phyloP scores from a whole-genome alignment of 768 basidiomycete species.

The Lentinula sp. region DNA sequence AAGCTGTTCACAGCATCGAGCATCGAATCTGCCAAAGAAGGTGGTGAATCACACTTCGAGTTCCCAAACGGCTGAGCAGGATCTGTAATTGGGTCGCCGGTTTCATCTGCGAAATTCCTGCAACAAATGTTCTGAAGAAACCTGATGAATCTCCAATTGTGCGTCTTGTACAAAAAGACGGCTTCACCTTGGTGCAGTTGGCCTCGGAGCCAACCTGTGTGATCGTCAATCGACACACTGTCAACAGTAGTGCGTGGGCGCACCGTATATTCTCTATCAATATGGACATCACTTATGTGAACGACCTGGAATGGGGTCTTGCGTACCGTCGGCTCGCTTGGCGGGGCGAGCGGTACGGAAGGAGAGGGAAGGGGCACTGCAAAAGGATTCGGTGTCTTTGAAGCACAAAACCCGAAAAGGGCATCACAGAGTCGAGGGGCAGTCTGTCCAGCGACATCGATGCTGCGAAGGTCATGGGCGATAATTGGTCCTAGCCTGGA shows the following conservation, averaged over 20 bases:
- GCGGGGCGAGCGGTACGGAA: slow-evolving; percentile 8
- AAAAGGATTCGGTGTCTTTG: slow-evolving; percentile 18
- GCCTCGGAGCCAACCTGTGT: slow-evolving; percentile 25
- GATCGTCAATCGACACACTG: not conserved
- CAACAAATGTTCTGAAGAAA: slow-evolving; percentile 25
- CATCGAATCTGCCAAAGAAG: slow-evolving; percentile 28
- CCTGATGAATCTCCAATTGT: not conserved
- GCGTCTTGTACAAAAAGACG: not conserved
- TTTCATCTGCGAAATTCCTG: slow-evolving; percentile 19
- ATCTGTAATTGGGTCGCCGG: slow-evolving; percentile 13
- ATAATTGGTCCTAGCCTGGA: slow-evolving; percentile 29
- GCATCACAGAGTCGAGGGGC: slow-evolving; percentile 30
- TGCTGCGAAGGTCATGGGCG: slow-evolving; percentile 29
- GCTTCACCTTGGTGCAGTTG: slow-evolving; percentile 24
- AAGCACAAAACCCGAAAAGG: slow-evolving; percentile 29
- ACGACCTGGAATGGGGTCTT: slow-evolving; percentile 23
- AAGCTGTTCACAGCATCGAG: slow-evolving; percentile 21
- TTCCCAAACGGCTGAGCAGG: slow-evolving; percentile 27
- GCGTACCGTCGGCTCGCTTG: slow-evolving; percentile 11
- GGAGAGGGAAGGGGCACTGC: slow-evolving; percentile 21
- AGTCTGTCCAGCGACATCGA: slow-evolving; percentile 24
- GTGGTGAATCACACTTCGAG: slow-evolving; percentile 28
- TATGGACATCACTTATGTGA: slow-evolving; percentile 34
- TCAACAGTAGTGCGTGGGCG: not conserved
- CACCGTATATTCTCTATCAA: slow-evolving; percentile 29